These are phyloP conservation scores for Diaporthe sp. DNA, from an alignment of 2,329 filamentous ascomycete species.

Conservation along the genomic window DNA sequence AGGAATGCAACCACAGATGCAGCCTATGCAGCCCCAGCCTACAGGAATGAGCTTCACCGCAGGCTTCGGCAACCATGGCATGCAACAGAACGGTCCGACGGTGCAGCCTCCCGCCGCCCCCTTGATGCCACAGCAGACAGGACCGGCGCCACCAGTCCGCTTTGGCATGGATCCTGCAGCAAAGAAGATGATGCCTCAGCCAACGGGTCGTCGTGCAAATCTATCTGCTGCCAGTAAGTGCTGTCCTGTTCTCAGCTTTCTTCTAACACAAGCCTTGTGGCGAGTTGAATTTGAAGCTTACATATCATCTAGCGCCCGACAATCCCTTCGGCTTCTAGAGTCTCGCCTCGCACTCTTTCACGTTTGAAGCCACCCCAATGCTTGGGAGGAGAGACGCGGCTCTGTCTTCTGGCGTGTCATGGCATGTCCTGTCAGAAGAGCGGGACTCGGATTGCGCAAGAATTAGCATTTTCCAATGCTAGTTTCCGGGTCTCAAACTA, in stretches of 20 bases:
- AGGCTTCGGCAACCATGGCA: conserved; percentile 55
- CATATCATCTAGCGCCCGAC: conserved; percentile 58
- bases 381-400: too few species aligned
- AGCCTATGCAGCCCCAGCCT: conserved; percentile 61
- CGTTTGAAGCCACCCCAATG: background rate
- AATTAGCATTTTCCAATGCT: background rate
- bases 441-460: conserved; percentile 1
- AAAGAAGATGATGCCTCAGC: conserved; percentile 86
- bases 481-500: background rate
- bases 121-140: conserved; percentile 83
- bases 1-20: conserved; percentile 58
- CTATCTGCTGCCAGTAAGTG: conserved; percentile 95
- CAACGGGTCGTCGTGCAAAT: conserved; percentile 91
- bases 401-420: background rate
- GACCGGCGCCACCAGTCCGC: conserved; percentile 86
- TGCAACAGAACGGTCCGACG: conserved; percentile 63
- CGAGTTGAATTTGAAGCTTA: conserved; percentile 40
- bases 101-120: conserved; percentile 72
- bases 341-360: background rate
- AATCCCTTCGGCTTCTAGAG: conserved; percentile 67
- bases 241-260: background rate
- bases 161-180: conserved; percentile 83
- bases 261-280: background rate
- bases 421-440: background rate
- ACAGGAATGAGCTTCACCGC: conserved; percentile 64